phyloP scores from a whole-genome alignment of 2,329 filamentous ascomycete genomes.

The Nigrograna mackinnonii region DNA sequence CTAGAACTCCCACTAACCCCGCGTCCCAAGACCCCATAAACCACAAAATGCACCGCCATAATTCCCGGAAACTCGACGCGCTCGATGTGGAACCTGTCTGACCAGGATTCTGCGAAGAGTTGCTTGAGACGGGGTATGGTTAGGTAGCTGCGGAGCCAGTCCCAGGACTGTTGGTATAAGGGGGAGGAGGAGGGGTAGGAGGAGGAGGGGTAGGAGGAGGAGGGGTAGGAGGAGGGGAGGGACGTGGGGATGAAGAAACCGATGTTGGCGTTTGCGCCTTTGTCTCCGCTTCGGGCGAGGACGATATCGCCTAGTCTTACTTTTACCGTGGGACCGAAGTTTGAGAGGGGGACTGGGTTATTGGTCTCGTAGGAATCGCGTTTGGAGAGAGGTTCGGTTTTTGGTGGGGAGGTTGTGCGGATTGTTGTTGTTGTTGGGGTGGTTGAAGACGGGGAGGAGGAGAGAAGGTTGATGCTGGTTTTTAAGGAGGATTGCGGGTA shows the following conservation, averaged over 20 bases:
- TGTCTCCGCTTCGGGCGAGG: conserved; percentile 47
- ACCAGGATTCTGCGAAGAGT: conserved; percentile 31
- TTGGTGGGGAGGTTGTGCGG: conserved; percentile 17
- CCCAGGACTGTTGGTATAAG: conserved; percentile 28
- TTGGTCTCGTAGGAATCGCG: conserved; percentile 32
- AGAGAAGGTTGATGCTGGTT: conserved; percentile 40
- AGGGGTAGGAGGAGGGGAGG: conserved; percentile 30
- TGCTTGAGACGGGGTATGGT: conserved; percentile 28
- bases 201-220: too few relatives aligned
- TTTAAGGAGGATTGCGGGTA: conserved; percentile 28
- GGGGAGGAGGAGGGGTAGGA: conserved; percentile 14
- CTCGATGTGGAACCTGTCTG: conserved; percentile 23
- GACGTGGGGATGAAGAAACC: conserved; percentile 40
- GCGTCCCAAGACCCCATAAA: conserved; percentile 41
- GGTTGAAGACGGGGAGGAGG: background rate
- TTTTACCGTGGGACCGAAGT: conserved; percentile 22
- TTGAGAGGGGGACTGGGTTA: conserved; percentile 31
- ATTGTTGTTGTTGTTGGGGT: conserved; percentile 10
- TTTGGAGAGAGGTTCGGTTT: conserved; percentile 17
- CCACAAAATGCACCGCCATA: conserved; percentile 38
- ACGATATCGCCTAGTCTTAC: conserved; percentile 46
- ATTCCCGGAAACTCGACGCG: conserved; percentile 36
- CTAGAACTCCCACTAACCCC: conserved; percentile 52
- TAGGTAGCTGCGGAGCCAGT: conserved; percentile 34
- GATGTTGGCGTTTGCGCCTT: conserved; percentile 39